phyloP scores from a whole-genome alignment of 768 basidiomycete species.

The Tricholomella constricta region DNA sequence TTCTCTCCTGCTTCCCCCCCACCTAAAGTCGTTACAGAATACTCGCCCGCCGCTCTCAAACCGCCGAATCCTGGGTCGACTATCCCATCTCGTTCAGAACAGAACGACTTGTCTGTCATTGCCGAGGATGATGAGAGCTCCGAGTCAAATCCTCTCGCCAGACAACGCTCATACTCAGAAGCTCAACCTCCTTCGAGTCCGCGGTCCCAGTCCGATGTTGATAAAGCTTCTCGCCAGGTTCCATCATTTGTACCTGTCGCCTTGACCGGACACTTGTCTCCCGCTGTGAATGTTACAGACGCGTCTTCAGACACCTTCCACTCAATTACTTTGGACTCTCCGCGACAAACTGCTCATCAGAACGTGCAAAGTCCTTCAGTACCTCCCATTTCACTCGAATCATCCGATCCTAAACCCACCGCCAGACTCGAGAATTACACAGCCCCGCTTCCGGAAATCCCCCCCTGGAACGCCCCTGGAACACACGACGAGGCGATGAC shows the following conservation, averaged over 20 bases:
- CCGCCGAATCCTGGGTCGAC: background rate
- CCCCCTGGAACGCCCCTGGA: slow-evolving; percentile 8
- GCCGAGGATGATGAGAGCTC: slow-evolving; percentile 67
- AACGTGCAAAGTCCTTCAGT: background rate
- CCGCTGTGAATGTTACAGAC: slow-evolving; percentile 15
- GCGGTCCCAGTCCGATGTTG: background rate
- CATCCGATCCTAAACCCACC: background rate
- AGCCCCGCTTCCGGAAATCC: slow-evolving; percentile 11
- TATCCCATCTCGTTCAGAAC: slow-evolving; percentile 21
- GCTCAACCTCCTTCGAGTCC: background rate
- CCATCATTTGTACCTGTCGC: background rate
- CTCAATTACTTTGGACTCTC: slow-evolving; percentile 41
- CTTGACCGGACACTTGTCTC: background rate
- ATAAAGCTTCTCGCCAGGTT: background rate
- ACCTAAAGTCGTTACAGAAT: background rate
- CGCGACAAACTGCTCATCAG: slow-evolving; percentile 13
- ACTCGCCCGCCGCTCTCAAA: background rate
- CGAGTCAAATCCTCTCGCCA: slow-evolving; percentile 37
- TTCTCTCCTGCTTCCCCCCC: background rate
- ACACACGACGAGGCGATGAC: slow-evolving; percentile 4
- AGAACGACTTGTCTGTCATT: slow-evolving; percentile 65
- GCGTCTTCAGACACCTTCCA: slow-evolving; percentile 42
- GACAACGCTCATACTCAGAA: background rate
- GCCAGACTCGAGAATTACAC: background rate
- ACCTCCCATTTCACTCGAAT: slow-evolving; percentile 2